A percentile compares a stretch with the other conserved stretches of the same genome.
Evolutionary conservation across 805 yeast species (phyloP).

Genomic region (Candida silvicultrix): DNA sequence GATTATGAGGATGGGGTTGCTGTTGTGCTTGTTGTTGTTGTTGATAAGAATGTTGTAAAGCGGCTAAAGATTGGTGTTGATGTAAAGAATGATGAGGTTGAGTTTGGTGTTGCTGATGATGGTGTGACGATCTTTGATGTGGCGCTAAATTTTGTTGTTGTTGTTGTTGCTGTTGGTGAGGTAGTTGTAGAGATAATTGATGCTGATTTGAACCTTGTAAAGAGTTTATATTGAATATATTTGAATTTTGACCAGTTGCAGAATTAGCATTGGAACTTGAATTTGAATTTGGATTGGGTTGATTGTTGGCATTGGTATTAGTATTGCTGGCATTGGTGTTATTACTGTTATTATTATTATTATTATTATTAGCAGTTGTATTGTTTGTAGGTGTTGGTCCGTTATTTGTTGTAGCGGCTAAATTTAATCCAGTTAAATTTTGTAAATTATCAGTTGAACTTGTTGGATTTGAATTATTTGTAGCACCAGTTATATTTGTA

Average conservation of each 20-base stretch:
- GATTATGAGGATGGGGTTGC: neutral
- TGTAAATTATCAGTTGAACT: neutral
- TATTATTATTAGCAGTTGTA: neutral
- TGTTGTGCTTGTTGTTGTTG: constrained; percentile 14
- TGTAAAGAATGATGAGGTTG: constrained; percentile 7
- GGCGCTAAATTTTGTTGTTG: neutral
- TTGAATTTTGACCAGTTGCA: neutral
- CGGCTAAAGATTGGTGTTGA: constrained; percentile 1
- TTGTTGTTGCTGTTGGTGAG: neutral
- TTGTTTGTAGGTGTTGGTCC: too few relatives aligned
- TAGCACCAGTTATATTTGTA: constrained; percentile 6
- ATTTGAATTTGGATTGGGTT: neutral
- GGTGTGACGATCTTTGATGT: constrained; percentile 3
- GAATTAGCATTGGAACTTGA: neutral
- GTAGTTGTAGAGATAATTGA: neutral
- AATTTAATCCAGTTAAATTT: neutral
- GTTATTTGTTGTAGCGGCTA: neutral
- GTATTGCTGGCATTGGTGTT: too few relatives aligned
- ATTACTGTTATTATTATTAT: neutral
- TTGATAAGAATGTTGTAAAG: constrained; percentile 8
- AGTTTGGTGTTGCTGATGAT: constrained; percentile 7
- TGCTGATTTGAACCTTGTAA: neutral
- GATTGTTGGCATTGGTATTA: too few relatives aligned
- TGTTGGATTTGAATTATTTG: neutral
- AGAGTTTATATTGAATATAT: too few relatives aligned